phyloP scores from a whole-genome alignment of 2,329 filamentous ascomycete species.

The Calonectria pauciramosa region DNA sequence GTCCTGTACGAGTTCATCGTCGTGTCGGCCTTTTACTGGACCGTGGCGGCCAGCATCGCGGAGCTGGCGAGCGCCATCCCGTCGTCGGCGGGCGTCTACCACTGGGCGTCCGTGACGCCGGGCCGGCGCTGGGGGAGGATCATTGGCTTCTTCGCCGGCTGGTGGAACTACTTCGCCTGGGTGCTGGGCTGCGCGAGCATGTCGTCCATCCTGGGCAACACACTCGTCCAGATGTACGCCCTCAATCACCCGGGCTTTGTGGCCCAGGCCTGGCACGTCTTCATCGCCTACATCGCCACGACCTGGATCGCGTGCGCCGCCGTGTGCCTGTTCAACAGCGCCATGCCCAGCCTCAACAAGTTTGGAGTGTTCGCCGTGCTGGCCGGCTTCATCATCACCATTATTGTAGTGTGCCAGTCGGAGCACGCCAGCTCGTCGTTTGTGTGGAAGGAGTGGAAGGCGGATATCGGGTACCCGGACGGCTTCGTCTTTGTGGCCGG shows the following conservation, averaged over 20 bases:
- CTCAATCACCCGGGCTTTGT: conserved; percentile 55
- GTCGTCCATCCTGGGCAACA: conserved; percentile 57
- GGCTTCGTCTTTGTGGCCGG: conserved; percentile 58
- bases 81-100: conserved; percentile 72
- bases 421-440: conserved; percentile 52
- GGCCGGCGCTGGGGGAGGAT: conserved; percentile 64
- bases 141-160: conserved; percentile 61
- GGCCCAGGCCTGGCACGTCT: conserved; percentile 58
- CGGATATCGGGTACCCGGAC: conserved; percentile 55
- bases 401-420: too few species aligned
- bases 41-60: conserved; percentile 70
- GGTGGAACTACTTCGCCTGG: conserved; percentile 62
- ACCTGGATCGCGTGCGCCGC: conserved; percentile 55
- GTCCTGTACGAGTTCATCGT: conserved; percentile 72
- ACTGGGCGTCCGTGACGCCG: conserved; percentile 72
- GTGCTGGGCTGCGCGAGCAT: conserved; percentile 56
- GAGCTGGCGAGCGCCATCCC: conserved; percentile 73
- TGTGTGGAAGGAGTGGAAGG: conserved; percentile 58
- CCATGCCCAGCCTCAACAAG: conserved; percentile 66
- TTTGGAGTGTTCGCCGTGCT: conserved; percentile 65
- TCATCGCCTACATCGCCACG: conserved; percentile 56
- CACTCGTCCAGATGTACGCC: conserved; percentile 59
- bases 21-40: conserved; percentile 67
- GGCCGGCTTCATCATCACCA: conserved; percentile 66
- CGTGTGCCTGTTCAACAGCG: conserved; percentile 68